Conservation (phyloP, 805 yeast genomes). For the Yarrowia bubula region DNA sequence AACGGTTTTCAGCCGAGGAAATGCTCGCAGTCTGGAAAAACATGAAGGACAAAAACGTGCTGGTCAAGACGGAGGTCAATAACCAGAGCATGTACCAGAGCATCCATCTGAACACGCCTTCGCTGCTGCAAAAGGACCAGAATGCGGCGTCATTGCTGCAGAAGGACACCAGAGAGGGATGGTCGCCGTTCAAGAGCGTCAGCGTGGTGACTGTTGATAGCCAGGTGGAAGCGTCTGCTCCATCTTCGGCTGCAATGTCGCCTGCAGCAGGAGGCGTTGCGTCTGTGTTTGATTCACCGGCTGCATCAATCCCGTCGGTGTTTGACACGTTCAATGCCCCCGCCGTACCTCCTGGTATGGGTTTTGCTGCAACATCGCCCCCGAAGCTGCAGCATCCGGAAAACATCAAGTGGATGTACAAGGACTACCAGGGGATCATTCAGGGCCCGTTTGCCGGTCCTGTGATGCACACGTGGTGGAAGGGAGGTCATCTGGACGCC, state of each 20-base stretch:
- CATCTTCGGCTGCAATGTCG: not conserved
- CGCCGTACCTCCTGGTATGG: slow-evolving; percentile 21
- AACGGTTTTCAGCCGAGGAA: slow-evolving; percentile 51
- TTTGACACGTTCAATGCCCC: slow-evolving; percentile 15
- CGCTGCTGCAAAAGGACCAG: slow-evolving; percentile 24
- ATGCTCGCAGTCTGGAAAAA: slow-evolving; percentile 53
- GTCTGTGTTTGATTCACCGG: not conserved
- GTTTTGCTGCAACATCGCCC: not conserved
- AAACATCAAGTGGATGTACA: slow-evolving; percentile 63
- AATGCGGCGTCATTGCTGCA: not conserved
- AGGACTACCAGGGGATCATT: slow-evolving; percentile 64
- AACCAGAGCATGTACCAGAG: slow-evolving; percentile 26
- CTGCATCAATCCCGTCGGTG: not conserved
- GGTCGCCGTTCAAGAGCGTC: slow-evolving; percentile 18
- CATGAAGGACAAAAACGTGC: slow-evolving; percentile 40
- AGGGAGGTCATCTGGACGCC: slow-evolving; percentile 55
- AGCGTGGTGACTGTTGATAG: not conserved
- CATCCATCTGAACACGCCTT: slow-evolving; percentile 23
- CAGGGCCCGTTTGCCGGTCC: slow-evolving; percentile 81
- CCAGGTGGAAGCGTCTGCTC: not conserved
- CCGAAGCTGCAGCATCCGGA: slow-evolving; percentile 41
- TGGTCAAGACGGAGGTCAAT: slow-evolving; percentile 28
- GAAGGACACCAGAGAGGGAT: slow-evolving; percentile 10
- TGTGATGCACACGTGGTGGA: slow-evolving; percentile 77
- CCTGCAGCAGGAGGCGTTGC: not conserved